Base-by-base conservation (phyloP, 805 yeast genomes). In the Cyberlindnera nakhonratchasimensis region DNA sequence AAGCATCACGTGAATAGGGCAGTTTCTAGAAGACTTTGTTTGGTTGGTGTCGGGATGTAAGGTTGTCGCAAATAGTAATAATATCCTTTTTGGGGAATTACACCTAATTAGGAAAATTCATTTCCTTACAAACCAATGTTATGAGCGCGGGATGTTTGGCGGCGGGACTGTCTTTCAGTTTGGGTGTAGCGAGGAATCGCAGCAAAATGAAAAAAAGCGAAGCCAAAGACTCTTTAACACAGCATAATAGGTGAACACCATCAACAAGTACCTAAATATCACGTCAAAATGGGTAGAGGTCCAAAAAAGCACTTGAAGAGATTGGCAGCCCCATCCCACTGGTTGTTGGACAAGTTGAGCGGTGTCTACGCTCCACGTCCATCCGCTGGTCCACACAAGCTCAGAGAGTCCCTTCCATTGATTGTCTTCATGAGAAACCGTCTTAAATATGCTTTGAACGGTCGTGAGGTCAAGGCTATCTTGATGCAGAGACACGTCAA, bases 261-360 rank as follows among this genome's bases (percentile, higher is more conserved):
- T 35, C 36, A 28, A 31, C 21, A 32, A 30, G 29, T 29, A 31
- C 38, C 46, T 37, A 30, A 39, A 34, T 40, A 42, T 32, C 45
- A 40, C 28, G 42, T 39, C 56, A 53, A 53, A 51, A 57, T 57
- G 62, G 62, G 60, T 55, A 57, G 61, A 57, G 61, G 61, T 55
- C 60, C 60, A 85, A 88, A 89, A 90, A 90, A 91, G 82, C 97
- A 91, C 74, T 84, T 90, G 74, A 90, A 91, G 84, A 89, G 98
- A 85, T 85, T 91, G 77, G 96, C 98, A 74, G 99, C 99, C 74
- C 99, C 99, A 82, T 85, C 90, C 80, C 99, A 93, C 85, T 93
- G 99, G 99, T 86, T 93, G 95, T 86, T 93, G 80, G 99, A 95
- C 95, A 93, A 93, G 80, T 81, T 93, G 79, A 86, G 97, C 70